Evolutionary conservation across 805 yeast genomes (phyloP), one percentile per base, ranked within the genome.

Genomic region (Sugiyamaella qingdaonensis): DNA sequence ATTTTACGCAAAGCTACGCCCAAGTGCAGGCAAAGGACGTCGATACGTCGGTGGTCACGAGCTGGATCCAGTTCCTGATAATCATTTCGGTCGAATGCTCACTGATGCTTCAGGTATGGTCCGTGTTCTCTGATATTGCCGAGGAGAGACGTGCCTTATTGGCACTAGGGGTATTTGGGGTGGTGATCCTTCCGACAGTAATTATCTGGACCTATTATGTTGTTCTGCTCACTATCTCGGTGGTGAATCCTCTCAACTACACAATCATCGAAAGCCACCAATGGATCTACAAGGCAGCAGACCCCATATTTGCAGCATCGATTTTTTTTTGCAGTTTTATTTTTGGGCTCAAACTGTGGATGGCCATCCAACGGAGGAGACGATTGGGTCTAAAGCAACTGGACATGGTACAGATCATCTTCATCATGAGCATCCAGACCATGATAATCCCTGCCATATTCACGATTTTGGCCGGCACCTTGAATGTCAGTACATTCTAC

Each of bases 391-490:
- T 89, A 54, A 81, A 77, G 63, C 96, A 88, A 65, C 88, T 91
- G 63, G 91, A 85, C 57, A 82, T 87, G 24, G 80, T 87, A 66
- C 96, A 89, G 66, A 81, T 90, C 34, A 69, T 94, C 44, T 70
- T 88, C 54, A 85, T 91, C 51, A 88, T 88, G 92, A 73, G 88
- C 0, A 70, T 81, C 11, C 98, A 94, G 68, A 83, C 96, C 0
- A 78, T 91, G 77, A 67, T 90, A 9, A 71, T 88, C 16, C 97
- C 98, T 2, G 80, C 94, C 0, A 68, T 84, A 10, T 61, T 92
- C 48, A 79, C 85, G 32, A 75, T 89, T 45, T 63, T 83, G 33
- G 72, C 76, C 60, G 65, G 76, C 35, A 19, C 43, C 8, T 5
- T 39, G 5, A 19, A 39, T 16, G 43, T 39, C 24, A 39, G 43